Evolutionary conservation across 345 rosid genomes (phyloP).

Genomic region (Euphorbia pulcherrima): DNA sequence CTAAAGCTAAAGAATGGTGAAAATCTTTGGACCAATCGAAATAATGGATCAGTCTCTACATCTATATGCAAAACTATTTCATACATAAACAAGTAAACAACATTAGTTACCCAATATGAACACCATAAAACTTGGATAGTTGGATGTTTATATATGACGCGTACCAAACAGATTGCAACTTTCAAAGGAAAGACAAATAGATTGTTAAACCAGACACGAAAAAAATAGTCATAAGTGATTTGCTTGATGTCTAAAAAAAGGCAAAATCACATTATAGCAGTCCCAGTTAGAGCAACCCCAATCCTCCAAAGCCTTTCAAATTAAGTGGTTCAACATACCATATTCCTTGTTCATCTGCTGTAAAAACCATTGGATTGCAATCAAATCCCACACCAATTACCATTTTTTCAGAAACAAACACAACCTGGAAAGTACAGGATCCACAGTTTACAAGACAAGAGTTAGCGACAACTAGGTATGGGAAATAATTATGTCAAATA

Average conservation of each 20-base stretch:
- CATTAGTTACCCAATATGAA: not conserved
- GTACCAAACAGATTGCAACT: not conserved
- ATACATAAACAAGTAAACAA: too few species aligned
- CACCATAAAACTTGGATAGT: not conserved
- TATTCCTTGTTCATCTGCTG: constrained; percentile 91
- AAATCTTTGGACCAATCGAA: too few species aligned
- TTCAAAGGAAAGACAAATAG: not conserved
- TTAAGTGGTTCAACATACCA: constrained; percentile 47
- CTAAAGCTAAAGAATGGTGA: too few species aligned
- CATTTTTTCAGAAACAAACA: constrained; percentile 88
- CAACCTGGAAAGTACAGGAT: constrained; percentile 44
- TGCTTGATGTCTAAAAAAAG: not conserved
- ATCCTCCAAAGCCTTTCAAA: not conserved
- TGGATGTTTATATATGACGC: too few species aligned
- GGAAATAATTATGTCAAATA: constrained; percentile 26
- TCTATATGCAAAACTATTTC: not conserved
- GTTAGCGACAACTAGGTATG: constrained; percentile 20
- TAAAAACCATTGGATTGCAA: constrained; percentile 92
- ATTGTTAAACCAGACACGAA: not conserved
- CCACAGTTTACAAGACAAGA: constrained; percentile 14
- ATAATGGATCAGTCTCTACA: not conserved
- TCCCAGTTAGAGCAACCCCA: not conserved
- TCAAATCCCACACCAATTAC: constrained; percentile 93
- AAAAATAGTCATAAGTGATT: not conserved
- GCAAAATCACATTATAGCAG: not conserved